Base-by-base conservation (phyloP, 768 basidiomycete genomes). In the Kwoniella bestiolae region DNA sequence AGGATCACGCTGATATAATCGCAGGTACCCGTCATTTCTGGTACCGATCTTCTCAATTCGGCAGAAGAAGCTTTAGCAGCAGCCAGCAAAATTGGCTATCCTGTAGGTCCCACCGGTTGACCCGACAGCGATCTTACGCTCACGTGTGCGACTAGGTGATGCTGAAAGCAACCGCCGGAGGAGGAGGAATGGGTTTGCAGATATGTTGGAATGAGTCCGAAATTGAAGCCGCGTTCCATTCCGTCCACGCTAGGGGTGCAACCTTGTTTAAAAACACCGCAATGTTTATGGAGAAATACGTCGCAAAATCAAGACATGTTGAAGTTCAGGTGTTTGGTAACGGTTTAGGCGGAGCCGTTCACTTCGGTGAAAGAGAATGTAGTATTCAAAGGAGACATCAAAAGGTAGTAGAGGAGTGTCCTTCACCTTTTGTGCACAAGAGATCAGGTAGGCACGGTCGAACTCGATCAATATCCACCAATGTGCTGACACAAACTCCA, bases 291-390 rank as follows among this genome's bases (percentile, higher is more conserved):
- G 89, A 90, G 75, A 83, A 84, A 50, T 89, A 88, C 68, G 83
- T 86, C 59, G 80, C 83, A 0, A 77, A 82, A 8, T 85, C 86
- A 3, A 82, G 87, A n/a, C 88, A 90, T 72, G 83, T 90, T 34
- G 89, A 90, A 76, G 82, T 90, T 26, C 57, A 74, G 51, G 84
- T 90, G 0, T 89, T 89, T 66, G 89, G 89, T 14, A 86, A 90
- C 73, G 89, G 88, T 0, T 44, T 76, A 3, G 78, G 80, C 14
- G 81, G 85, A 47, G 86, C 85, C 11, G 80, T 89, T 4, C 87
- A 89, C 68, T 85, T 89, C 82, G 86, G 87, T 38, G 89, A 90
- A 73, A 83, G 89, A 14, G 89, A 90, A 75, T 89, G 89, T 69
- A 88, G 87, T 52, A 79, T 88, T 8, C 89, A 90, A 71, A 82